A percentile compares a stretch with the other conserved stretches of the same genome.
These are phyloP conservation scores for Agaricus blazei DNA, from an alignment of 768 basidiomycete genomes.

Conservation along the genomic window DNA sequence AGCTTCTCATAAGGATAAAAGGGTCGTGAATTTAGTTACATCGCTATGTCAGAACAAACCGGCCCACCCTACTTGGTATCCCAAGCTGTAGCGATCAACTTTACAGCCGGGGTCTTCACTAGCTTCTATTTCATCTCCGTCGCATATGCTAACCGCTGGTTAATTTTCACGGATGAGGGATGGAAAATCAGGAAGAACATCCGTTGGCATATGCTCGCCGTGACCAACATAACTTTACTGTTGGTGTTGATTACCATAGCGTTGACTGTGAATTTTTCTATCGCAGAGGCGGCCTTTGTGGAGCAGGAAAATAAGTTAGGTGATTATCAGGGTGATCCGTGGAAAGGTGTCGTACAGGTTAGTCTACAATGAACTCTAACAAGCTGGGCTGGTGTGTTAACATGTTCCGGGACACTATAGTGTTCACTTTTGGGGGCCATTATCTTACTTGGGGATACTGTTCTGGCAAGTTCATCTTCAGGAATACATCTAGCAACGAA, in stretches of 20 bases:
- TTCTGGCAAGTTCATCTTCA: not conserved
- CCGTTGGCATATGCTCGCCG: not conserved
- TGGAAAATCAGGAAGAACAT: slow-evolving; percentile 3
- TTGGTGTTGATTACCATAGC: not conserved
- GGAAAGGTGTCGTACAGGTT: not conserved
- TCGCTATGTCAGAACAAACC: too few species aligned
- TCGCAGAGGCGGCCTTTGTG: not conserved
- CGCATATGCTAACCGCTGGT: not conserved
- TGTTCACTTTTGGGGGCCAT: not conserved
- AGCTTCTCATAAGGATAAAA: too few species aligned
- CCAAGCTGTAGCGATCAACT: not conserved
- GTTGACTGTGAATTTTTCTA: not conserved
- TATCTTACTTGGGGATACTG: not conserved
- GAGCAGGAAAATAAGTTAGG: not conserved
- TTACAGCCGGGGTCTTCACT: not conserved
- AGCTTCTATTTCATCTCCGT: not conserved
- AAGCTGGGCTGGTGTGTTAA: not conserved
- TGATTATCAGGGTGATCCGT: not conserved
- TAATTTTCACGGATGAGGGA: slow-evolving; percentile 7
- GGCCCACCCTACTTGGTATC: not conserved
- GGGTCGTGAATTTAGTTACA: too few species aligned
- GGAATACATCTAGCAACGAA: not conserved
- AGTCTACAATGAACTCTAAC: not conserved
- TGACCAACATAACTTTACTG: not conserved
- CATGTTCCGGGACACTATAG: not conserved